These are phyloP conservation scores for Avena eriantha DNA, from an alignment of 176 grass and related monocot species.

Conservation along the genomic window DNA sequence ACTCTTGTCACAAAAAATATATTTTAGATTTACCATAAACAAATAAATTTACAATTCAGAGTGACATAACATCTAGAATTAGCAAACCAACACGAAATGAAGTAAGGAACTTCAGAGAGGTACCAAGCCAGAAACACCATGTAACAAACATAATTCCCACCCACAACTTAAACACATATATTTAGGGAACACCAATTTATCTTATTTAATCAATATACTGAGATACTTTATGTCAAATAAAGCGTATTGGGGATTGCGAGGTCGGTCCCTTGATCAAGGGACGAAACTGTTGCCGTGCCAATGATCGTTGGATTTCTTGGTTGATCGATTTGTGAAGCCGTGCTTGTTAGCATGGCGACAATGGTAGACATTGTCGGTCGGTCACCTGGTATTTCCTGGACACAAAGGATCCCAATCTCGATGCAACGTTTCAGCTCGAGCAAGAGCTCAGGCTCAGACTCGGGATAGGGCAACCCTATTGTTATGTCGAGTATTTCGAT, in stretches of 20 bases:
- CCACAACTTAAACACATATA: background rate
- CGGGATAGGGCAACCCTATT: background rate
- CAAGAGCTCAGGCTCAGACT: background rate
- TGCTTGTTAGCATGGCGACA: constrained; percentile 48
- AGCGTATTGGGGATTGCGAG: background rate
- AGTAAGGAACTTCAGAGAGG: too few relatives aligned
- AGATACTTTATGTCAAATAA: constrained; percentile 4
- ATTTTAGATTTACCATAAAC: too few relatives aligned
- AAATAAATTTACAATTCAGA: too few relatives aligned
- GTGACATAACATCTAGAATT: too few relatives aligned
- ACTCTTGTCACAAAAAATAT: too few relatives aligned
- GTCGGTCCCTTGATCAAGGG: background rate
- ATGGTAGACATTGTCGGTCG: constrained; percentile 44
- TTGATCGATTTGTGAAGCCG: background rate
- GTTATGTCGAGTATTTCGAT: background rate
- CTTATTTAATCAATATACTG: background rate
- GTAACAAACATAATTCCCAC: too few relatives aligned
- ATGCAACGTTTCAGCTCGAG: constrained; percentile 42
- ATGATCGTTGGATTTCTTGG: constrained; percentile 16
- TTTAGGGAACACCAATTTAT: background rate
- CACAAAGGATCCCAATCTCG: constrained; percentile 55
- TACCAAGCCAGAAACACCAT: too few relatives aligned
- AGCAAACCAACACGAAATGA: too few relatives aligned
- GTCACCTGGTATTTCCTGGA: constrained; percentile 42
- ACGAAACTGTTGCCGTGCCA: background rate